Evolutionary conservation across 116 monocot species (phyloP).

Genomic region (Papilionanthe hybrid): DNA sequence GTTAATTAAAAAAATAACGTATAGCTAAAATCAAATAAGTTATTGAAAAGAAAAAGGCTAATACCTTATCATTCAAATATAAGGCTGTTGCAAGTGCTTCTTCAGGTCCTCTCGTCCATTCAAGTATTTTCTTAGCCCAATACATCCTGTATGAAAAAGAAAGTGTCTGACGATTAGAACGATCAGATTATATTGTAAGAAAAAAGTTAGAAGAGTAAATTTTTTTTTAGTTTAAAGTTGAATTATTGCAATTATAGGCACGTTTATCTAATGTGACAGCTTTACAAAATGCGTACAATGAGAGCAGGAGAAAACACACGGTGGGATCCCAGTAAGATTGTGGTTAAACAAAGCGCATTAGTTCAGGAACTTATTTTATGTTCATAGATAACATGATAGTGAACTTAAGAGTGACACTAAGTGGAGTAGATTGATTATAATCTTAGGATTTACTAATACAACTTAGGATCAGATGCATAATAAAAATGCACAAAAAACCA

Average conservation of each 20-base stretch:
- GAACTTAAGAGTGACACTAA: neutral
- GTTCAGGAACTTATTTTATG: neutral
- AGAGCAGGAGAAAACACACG: neutral
- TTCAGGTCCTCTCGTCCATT: slow-evolving; percentile 89
- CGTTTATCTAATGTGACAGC: neutral
- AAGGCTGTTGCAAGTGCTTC: slow-evolving; percentile 92
- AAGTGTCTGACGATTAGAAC: neutral
- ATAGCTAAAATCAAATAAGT: neutral
- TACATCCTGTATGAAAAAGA: slow-evolving; percentile 63
- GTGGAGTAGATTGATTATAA: neutral
- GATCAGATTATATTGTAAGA: neutral
- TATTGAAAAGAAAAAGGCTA: neutral
- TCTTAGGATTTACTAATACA: neutral
- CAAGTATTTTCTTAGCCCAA: slow-evolving; percentile 99
- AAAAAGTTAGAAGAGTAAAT: neutral
- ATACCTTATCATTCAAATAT: slow-evolving; percentile 95
- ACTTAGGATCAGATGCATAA: neutral
- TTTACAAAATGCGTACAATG: neutral
- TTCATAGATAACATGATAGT: neutral
- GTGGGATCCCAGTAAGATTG: neutral
- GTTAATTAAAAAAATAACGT: neutral
- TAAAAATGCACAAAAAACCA: neutral
- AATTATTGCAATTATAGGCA: neutral
- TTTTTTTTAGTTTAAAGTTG: neutral
- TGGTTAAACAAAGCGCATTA: neutral